Conservation (phyloP, 78 protist genomes). For the Cavenderia fasciculata region DNA sequence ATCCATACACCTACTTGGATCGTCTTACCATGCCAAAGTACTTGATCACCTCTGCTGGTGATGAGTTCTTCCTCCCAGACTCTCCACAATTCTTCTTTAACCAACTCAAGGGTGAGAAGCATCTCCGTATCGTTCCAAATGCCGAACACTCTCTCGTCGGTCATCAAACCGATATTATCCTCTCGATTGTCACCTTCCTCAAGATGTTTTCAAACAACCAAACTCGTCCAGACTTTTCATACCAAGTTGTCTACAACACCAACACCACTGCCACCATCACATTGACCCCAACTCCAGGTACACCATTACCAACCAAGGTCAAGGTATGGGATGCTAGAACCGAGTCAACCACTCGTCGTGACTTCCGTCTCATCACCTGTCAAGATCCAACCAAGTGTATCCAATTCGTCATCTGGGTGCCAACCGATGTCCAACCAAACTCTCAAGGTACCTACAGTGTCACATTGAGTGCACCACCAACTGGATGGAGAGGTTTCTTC, state of each 20-base stretch:
- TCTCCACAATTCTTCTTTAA: conserved; percentile 36
- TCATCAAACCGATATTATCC: conserved; percentile 59
- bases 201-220: not conserved
- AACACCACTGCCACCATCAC: conserved; percentile 39
- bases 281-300: conserved; percentile 14
- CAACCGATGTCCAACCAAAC: not conserved
- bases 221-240: conserved; percentile 57
- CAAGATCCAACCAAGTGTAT: conserved; percentile 48
- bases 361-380: conserved; percentile 76
- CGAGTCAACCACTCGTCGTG: conserved; percentile 43
- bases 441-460: conserved; percentile 16
- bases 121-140: conserved; percentile 71
- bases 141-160: conserved; percentile 82
- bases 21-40: conserved; percentile 71
- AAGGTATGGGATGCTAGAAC: conserved; percentile 32
- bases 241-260: not conserved
- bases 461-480: conserved; percentile 36
- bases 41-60: conserved; percentile 55
- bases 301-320: conserved; percentile 11
- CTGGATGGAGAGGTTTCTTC: conserved; percentile 75
- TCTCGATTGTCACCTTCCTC: conserved; percentile 45
- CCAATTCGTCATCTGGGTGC: conserved; percentile 66
- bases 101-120: conserved; percentile 55
- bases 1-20: conserved; percentile 67
- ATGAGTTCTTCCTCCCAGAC: conserved; percentile 81